Evolutionary conservation across 75 land plant species (phyloP).

Genomic region (Cryptomeria japonica): DNA sequence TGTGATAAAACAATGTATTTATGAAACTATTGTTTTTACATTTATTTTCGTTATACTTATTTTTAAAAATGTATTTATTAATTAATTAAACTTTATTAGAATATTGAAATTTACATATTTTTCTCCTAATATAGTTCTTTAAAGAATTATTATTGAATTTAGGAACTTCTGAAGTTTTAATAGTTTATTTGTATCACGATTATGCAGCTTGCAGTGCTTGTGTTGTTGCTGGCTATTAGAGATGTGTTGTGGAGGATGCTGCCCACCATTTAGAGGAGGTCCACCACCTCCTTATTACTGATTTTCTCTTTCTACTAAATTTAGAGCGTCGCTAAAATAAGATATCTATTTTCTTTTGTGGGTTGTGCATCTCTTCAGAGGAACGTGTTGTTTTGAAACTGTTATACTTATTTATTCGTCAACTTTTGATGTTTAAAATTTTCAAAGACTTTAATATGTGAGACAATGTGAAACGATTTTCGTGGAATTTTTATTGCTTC

Average conservation of each 20-base stretch:
- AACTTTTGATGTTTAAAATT: neutral
- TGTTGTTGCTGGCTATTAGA: constrained; percentile 7
- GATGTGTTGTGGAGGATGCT: constrained; percentile 12
- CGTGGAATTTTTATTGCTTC: neutral
- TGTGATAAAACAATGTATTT: too few species aligned
- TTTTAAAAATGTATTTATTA: too few species aligned
- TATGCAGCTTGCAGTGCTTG: constrained; percentile 6
- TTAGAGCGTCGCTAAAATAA: neutral
- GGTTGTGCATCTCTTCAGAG: too few species aligned
- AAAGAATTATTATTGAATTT: too few species aligned
- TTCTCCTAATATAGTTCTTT: too few species aligned
- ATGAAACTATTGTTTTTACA: too few species aligned
- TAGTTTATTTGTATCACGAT: neutral
- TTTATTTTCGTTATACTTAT: too few species aligned
- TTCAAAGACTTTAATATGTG: too few species aligned
- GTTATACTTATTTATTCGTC: too few species aligned
- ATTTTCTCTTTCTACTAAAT: neutral
- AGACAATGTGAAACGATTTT: neutral
- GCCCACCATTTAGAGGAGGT: neutral
- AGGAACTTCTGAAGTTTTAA: too few species aligned
- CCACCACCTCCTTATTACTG: neutral
- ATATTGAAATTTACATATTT: too few species aligned
- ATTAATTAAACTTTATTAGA: too few species aligned
- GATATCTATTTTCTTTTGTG: neutral
- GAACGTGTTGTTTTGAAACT: neutral